Base-by-base conservation (phyloP, 352 stramenopile species). In the Globisporangium lucens region DNA sequence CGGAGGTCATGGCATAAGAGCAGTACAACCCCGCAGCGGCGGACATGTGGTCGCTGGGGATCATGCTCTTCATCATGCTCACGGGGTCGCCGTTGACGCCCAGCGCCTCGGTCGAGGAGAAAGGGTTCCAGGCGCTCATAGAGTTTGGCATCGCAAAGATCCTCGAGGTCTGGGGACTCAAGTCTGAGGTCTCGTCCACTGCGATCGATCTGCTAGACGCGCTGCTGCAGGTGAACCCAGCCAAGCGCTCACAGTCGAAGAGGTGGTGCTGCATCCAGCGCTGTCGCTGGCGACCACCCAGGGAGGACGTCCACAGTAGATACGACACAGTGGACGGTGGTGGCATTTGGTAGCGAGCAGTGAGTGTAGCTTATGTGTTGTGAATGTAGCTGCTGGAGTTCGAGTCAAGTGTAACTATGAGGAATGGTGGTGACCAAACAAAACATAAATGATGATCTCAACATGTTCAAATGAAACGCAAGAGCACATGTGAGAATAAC, bases 31-130 rank as follows among this genome's bases (percentile, higher is more conserved):
- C 78, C 0, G 66, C 67, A 13, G 78, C 57, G 2, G 82, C 82
- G n/a, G 84, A 92, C 36, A 74, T 89, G 63, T 90, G 82, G 84
- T 89, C 84, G 22, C 73, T 92, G 1, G 82, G 84, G 6, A 71
- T 89, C 30, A 70, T 92, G 49, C 65, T 92, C 12, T 91, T 88
- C 74, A 79, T 89, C 65, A 82, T 89, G 74, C 30, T 91, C 27
- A 82, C 77, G 4, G 84, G 84, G 0, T 84, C 82, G 9, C 82
- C 80, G 20, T 73, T 88, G 1, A 68, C 77, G 22, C 65, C 70
- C 1, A 71, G 56, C n/a, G 75, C 79, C 0, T 71, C 65, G 10
- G 59, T 71, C 12, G 65, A 68, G 4, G 77, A 87, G 13, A 74
- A 73, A 9, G 65, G 56, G 4, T 80, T 83, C 13, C 47, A n/a